phyloP scores from a whole-genome alignment of 805 yeast genomes.

The Suhomyces faveliae region DNA sequence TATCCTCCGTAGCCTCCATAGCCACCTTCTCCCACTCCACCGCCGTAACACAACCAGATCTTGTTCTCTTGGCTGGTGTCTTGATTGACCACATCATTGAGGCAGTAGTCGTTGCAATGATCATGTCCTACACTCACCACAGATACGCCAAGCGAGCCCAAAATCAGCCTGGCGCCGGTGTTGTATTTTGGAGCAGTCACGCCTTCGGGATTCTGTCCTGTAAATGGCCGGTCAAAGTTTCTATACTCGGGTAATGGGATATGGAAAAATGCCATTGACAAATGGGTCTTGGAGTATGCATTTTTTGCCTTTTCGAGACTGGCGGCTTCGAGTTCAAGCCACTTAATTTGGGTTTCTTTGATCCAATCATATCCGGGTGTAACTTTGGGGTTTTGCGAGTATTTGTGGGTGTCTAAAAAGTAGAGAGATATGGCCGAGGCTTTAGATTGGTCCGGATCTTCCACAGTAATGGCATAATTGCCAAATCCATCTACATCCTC shows the following conservation, averaged over 20 bases:
- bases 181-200: conserved; percentile 76
- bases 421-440: conserved; percentile 57
- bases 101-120: conserved; percentile 91
- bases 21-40: conserved; percentile 93
- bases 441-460: conserved; percentile 32
- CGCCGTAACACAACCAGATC: conserved; percentile 91
- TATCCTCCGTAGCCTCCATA: conserved; percentile 92
- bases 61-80: conserved; percentile 27
- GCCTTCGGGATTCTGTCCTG: conserved; percentile 70
- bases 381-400: conserved; percentile 63
- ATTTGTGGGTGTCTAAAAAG: conserved; percentile 82
- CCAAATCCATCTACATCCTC: conserved; percentile 76
- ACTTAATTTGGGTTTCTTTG: conserved; percentile 64
- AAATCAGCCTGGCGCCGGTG: conserved; percentile 58
- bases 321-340: conserved; percentile 39
- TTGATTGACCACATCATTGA: conserved; percentile 47
- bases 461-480: conserved; percentile 65
- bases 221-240: conserved; percentile 41
- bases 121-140: conserved; percentile 90
- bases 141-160: conserved; percentile 66
- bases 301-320: conserved; percentile 26
- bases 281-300: conserved; percentile 41
- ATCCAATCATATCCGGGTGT: conserved; percentile 86
- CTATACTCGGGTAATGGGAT: conserved; percentile 88
- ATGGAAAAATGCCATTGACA: conserved; percentile 90